phyloP scores from a whole-genome alignment of 495 filamentous ascomycete genomes.

The Thermothielavioides terrestris region DNA sequence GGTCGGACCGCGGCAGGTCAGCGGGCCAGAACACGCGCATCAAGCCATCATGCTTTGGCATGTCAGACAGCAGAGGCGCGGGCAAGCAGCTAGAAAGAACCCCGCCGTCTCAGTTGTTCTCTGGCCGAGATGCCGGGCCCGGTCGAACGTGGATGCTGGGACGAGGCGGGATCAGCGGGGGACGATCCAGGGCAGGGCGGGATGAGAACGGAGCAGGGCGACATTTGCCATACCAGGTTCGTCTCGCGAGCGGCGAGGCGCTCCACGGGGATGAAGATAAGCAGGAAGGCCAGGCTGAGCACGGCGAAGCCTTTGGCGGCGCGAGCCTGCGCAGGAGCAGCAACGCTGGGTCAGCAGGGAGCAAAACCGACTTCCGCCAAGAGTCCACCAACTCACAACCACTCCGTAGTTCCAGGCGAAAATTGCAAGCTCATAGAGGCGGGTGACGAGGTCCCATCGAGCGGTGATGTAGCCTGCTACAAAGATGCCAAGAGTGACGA shows the following conservation, averaged over 20 bases:
- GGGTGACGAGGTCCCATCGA: slow-evolving; percentile 93
- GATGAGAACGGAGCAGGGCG: too few relatives aligned
- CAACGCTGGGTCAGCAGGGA: slow-evolving; percentile 3
- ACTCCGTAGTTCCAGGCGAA: slow-evolving; percentile 99
- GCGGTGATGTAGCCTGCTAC: slow-evolving; percentile 98
- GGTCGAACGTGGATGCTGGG: slow-evolving; percentile 74
- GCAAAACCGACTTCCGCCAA: too few relatives aligned
- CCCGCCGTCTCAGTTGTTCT: slow-evolving; percentile 87
- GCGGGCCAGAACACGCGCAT: slow-evolving; percentile 98
- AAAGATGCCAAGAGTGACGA: slow-evolving; percentile 92
- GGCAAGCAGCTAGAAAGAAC: slow-evolving; percentile 67
- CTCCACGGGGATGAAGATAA: slow-evolving; percentile 41
- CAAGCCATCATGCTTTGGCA: slow-evolving; percentile 92
- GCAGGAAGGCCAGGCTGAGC: slow-evolving; percentile 34
- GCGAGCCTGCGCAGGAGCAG: slow-evolving; percentile 28
- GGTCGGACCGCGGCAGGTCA: slow-evolving; percentile 63
- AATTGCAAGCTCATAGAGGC: slow-evolving; percentile 87
- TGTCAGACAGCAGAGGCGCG: slow-evolving; percentile 37
- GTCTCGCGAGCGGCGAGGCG: slow-evolving; percentile 38
- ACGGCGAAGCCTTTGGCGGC: slow-evolving; percentile 35
- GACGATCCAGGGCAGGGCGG: too few relatives aligned
- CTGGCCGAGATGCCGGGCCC: slow-evolving; percentile 83
- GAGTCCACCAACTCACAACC: too few relatives aligned
- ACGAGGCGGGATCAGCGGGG: slow-evolving; percentile 15
- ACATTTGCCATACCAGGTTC: slow-evolving; percentile 35